Evolutionary conservation across 1,284 basidiomycete species (phyloP), one percentile per base, ranked within the genome.

Genomic region (Sutorius eximius): DNA sequence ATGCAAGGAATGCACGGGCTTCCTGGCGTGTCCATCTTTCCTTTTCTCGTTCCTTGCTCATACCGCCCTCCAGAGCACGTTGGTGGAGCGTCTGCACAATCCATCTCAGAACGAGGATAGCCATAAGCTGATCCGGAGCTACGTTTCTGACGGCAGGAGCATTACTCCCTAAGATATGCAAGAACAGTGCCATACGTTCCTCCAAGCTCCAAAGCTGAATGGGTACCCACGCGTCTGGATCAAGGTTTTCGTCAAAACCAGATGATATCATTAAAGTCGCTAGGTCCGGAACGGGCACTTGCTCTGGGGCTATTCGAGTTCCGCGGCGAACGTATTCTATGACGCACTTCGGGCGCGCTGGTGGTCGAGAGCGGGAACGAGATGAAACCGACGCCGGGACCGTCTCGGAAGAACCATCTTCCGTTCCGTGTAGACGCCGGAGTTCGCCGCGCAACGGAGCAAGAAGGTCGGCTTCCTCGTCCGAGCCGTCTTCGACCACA

Each of bases 241-340:
- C 65, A 40, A 70, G 61, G 29, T 60, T 61, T 15, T 49, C 56
- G 12, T 53, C 66, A 40, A 57, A 71, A 64, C 38, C 72, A 59
- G 56, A 80, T 60, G 74, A 74, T 7, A 66, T 61, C 18, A 87
- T 68, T 12, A 88, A 68, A 10, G 76, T 72, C 20, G 69, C 55
- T 9, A 89, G 63, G 6, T 78, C 65, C 15, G 74, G 74, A 6
- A 90, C 82, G 0, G 58, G 53, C 8, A 90, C 74, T n/a, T 75
- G 73, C 57, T 87, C 84, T 20, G 81, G 67, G 4, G 81, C 81
- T 53, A 89, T 75, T 34, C 87, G 79, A 2, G 82, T 81, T 5
- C 91, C 89, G 29, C 86, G 82, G 16, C 92, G 83, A 38, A 88
- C 66, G 59, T 90, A 89, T 64, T 94, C 91, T 1, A 72, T 78